These are phyloP conservation scores for Glycine latifolia DNA, from an alignment of 306 rosid species.

Conservation along the genomic window DNA sequence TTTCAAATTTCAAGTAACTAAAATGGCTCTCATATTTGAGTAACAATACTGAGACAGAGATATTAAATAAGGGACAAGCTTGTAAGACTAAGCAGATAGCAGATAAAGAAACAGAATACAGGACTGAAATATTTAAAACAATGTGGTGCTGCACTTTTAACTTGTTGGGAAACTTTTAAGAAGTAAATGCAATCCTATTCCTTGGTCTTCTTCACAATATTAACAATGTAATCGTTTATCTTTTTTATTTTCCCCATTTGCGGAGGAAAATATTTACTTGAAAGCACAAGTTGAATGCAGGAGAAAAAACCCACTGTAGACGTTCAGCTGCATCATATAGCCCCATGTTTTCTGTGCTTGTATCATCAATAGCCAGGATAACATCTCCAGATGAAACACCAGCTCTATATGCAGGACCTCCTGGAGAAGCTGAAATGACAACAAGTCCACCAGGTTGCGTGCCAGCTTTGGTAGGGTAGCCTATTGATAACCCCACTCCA, in stretches of 20 bases:
- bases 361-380: slow-evolving; percentile 80
- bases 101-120: slow-evolving; percentile 6
- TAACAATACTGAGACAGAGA: slow-evolving; percentile 27
- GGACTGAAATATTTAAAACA: slow-evolving; percentile 28
- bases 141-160: slow-evolving; percentile 16
- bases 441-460: slow-evolving; percentile 74
- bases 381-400: slow-evolving; percentile 89
- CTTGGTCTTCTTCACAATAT: slow-evolving; percentile 22
- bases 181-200: slow-evolving; percentile 18
- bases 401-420: slow-evolving; percentile 93
- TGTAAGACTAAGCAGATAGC: not conserved
- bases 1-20: slow-evolving; percentile 25
- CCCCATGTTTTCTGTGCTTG: slow-evolving; percentile 83
- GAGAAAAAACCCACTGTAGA: slow-evolving; percentile 79
- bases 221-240: slow-evolving; percentile 27
- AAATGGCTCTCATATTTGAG: slow-evolving; percentile 8
- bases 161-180: slow-evolving; percentile 17
- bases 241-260: slow-evolving; percentile 1
- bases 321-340: slow-evolving; percentile 95
- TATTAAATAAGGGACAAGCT: not conserved
- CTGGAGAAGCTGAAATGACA: slow-evolving; percentile 88
- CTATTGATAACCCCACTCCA: slow-evolving; percentile 93
- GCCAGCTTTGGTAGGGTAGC: slow-evolving; percentile 74
- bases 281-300: slow-evolving; percentile 38
- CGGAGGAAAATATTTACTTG: slow-evolving; percentile 25